Evolutionary conservation across 192 early-diverging fungal genomes (phyloP).

Genomic region (Phlyctochytrium arcticum): DNA sequence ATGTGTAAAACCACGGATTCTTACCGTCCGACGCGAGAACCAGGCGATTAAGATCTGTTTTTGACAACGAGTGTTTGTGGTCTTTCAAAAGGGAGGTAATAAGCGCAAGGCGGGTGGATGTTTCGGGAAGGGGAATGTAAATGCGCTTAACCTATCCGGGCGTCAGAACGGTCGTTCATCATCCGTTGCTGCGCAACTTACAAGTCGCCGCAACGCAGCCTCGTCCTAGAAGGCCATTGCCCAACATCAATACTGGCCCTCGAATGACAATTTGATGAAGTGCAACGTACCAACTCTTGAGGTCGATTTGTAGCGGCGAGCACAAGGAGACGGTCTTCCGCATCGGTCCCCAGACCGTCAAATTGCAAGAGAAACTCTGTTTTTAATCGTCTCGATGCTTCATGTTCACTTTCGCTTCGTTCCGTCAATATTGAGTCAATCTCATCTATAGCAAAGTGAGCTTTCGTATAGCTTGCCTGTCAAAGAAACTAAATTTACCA

Average conservation of each 20-base stretch:
- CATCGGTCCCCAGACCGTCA: constrained; percentile 41
- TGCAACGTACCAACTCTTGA: constrained; percentile 45
- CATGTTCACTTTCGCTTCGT: constrained; percentile 49
- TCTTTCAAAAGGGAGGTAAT: constrained; percentile 32
- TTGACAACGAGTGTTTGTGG: constrained; percentile 33
- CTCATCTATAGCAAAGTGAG: constrained; percentile 32
- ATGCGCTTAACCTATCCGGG: constrained; percentile 47
- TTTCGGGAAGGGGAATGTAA: constrained; percentile 56
- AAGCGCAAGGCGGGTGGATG: constrained; percentile 37
- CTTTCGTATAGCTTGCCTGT: not conserved
- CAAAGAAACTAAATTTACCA: constrained; percentile 9
- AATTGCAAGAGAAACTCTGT: constrained; percentile 59
- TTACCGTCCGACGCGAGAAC: constrained; percentile 34
- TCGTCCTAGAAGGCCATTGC: constrained; percentile 37
- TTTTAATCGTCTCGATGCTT: constrained; percentile 50
- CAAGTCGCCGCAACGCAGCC: constrained; percentile 46
- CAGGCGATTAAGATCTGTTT: constrained; percentile 27
- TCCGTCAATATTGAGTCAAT: constrained; percentile 53
- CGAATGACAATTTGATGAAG: constrained; percentile 2
- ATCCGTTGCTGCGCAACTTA: constrained; percentile 4
- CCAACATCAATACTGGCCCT: not conserved
- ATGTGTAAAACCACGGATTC: not conserved
- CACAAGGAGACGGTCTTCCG: constrained; percentile 41
- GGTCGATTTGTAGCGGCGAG: constrained; percentile 58
- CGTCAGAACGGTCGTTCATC: constrained; percentile 33